Conservation (phyloP, 495 filamentous ascomycete species). For the Penicillium samsonianum region DNA sequence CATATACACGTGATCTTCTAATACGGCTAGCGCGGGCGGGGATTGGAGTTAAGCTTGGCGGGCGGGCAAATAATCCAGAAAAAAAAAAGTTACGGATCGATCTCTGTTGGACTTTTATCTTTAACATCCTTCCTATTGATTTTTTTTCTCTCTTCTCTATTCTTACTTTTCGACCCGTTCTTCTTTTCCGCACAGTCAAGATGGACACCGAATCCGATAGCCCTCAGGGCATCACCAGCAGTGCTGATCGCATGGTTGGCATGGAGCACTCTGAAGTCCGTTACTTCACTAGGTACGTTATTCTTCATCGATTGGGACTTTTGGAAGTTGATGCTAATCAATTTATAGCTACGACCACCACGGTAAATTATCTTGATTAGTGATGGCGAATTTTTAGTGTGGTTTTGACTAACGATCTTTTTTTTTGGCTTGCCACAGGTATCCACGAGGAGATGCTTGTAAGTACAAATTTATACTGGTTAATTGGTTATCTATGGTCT, state of each 20-base stretch:
- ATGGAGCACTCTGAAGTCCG: constrained; percentile 89
- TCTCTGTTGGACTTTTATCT: constrained; percentile 26
- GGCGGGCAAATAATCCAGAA: constrained; percentile 22
- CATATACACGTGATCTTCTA: neutral
- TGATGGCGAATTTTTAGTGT: neutral
- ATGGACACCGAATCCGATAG: constrained; percentile 37
- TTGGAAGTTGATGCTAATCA: constrained; percentile 32
- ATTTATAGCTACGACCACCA: constrained; percentile 85
- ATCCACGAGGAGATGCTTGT: constrained; percentile 99
- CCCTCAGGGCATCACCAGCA: constrained; percentile 39
- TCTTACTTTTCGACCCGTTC: constrained; percentile 8
- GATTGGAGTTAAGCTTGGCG: constrained; percentile 35
- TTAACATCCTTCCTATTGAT: constrained; percentile 13
- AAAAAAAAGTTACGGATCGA: constrained; percentile 38
- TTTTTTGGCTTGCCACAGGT: constrained; percentile 54
- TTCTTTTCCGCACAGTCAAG: constrained; percentile 14
- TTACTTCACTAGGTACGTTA: constrained; percentile 87
- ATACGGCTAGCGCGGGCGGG: constrained; percentile 25
- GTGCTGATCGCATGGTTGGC: constrained; percentile 54
- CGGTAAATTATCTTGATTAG: constrained; percentile 54
- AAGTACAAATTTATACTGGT: constrained; percentile 44
- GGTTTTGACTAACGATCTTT: constrained; percentile 19
- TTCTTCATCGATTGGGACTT: neutral
- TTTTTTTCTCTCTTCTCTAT: constrained; percentile 10
- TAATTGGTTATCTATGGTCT: constrained; percentile 9